Base-by-base conservation (phyloP, 2,329 filamentous ascomycete species). In the Cytospora paraplurivora region DNA sequence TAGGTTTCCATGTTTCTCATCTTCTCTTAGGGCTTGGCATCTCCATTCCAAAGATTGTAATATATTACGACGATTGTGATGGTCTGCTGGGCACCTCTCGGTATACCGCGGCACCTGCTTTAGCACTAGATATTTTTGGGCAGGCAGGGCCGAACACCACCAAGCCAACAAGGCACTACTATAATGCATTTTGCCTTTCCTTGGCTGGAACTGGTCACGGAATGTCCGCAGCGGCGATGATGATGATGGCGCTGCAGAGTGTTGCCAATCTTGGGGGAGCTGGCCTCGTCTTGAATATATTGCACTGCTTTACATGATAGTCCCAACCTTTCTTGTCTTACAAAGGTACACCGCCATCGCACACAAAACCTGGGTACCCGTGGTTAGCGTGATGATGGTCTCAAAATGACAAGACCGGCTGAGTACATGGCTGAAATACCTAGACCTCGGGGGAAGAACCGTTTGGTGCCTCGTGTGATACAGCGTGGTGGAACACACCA, bases 261-360 rank as follows among this genome's bases (percentile, higher is more conserved):
- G 32, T 55, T 55, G 13, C 49, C 59, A 41, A 55, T 47, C 12
- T 10, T 10, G n/a, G 13, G 38, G 32, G 32, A 33, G 51, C 51
- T 50, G 59, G 59, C n/a, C 41, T 61, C 44, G 38, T 61, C 50
- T 49, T 33, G 33, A 61, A 55, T 55, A 38, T 56, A 61, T 49
- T 50, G 55, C 19, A 61, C 49, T 50, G 55, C 19, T 44, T 55
- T 33, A 21, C n/a, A 55, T 55, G 51, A 49, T 53, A 8, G 41
- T 27, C 37, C 19, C 27, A 33, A 19, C n/a, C 12, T 47, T 21
- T 47, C 35, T 37, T 13, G 35, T 37, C 35, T 37, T 37, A 47
- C 41, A 44, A 44, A 12, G 44, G 4, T n/a, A 19, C 7, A 17
- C 17, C 13, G 44, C 44, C 41, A 19, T 15, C 15, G 41, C 41